Conservation (phyloP, 495 filamentous ascomycete species). For the Daldinia grandis region DNA sequence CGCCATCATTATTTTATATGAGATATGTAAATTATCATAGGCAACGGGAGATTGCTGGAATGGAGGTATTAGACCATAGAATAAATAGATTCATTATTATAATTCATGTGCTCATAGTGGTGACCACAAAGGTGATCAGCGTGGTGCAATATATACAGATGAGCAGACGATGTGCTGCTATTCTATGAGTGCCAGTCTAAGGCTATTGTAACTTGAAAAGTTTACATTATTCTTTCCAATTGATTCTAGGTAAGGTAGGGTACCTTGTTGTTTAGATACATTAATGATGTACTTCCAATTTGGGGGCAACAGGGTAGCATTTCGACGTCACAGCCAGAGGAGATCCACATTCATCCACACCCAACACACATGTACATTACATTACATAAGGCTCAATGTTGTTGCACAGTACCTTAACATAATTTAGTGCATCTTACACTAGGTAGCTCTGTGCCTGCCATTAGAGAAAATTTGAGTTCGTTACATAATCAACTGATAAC, state of each 20-base stretch:
- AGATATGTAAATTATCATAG: background rate
- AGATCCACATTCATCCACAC: slow-evolving; percentile 9
- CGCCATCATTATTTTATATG: slow-evolving; percentile 13
- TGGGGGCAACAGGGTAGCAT: background rate
- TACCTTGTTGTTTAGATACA: too few relatives aligned
- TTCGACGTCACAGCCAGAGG: slow-evolving; percentile 19
- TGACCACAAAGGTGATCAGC: background rate
- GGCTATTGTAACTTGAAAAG: background rate
- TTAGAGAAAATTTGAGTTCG: background rate
- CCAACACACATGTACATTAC: background rate
- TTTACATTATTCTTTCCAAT: too few relatives aligned
- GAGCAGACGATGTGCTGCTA: background rate
- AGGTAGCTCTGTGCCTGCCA: background rate
- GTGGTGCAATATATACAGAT: background rate
- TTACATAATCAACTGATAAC: slow-evolving; percentile 30
- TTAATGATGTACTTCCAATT: background rate
- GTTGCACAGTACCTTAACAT: background rate
- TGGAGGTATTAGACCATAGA: background rate
- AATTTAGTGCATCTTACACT: too few relatives aligned
- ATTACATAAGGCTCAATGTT: background rate
- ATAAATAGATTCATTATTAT: background rate
- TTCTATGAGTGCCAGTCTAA: background rate
- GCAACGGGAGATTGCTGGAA: background rate
- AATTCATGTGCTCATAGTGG: slow-evolving; percentile 1
- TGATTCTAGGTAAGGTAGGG: too few relatives aligned